These are phyloP conservation scores for Sugiyamaella qingdaonensis DNA, from an alignment of 805 yeast species.

Conservation along the genomic window DNA sequence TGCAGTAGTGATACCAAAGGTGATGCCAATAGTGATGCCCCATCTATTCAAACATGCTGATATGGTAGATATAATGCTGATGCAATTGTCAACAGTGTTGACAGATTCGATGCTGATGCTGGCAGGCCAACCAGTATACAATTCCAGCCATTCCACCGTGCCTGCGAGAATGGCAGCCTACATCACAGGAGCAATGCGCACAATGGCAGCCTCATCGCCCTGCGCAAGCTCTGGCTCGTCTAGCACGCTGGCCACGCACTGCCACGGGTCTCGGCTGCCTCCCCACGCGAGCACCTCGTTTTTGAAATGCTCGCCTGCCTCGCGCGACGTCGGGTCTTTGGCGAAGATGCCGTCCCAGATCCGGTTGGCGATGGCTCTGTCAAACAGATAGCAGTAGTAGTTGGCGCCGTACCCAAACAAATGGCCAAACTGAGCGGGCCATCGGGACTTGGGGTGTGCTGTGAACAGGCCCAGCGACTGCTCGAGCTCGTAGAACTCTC, in stretches of 20 bases:
- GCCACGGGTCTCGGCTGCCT: constrained; percentile 88
- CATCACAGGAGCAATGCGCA: constrained; percentile 14
- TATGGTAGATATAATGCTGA: too few relatives aligned
- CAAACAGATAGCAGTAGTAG: constrained; percentile 86
- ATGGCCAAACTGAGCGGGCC: constrained; percentile 96
- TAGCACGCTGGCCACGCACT: constrained; percentile 72
- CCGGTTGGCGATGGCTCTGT: constrained; percentile 85
- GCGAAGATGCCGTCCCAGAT: constrained; percentile 74
- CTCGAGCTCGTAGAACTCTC: constrained; percentile 65
- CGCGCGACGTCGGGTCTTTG: constrained; percentile 62
- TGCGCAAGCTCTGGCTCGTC: constrained; percentile 54
- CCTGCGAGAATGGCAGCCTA: too few relatives aligned
- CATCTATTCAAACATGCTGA: too few relatives aligned
- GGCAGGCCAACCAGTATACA: too few relatives aligned
- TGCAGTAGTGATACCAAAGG: too few relatives aligned
- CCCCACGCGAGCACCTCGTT: constrained; percentile 83
- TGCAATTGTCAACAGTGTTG: too few relatives aligned
- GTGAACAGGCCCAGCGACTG: constrained; percentile 54
- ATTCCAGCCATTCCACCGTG: too few relatives aligned
- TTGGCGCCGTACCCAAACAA: constrained; percentile 90
- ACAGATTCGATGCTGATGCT: too few relatives aligned
- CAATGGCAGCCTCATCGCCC: constrained; percentile 70
- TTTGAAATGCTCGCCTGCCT: constrained; percentile 72
- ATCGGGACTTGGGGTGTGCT: constrained; percentile 57
- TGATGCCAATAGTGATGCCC: too few relatives aligned